phyloP scores from a whole-genome alignment of 73 alveolate species.

The Effrenium voratum region DNA sequence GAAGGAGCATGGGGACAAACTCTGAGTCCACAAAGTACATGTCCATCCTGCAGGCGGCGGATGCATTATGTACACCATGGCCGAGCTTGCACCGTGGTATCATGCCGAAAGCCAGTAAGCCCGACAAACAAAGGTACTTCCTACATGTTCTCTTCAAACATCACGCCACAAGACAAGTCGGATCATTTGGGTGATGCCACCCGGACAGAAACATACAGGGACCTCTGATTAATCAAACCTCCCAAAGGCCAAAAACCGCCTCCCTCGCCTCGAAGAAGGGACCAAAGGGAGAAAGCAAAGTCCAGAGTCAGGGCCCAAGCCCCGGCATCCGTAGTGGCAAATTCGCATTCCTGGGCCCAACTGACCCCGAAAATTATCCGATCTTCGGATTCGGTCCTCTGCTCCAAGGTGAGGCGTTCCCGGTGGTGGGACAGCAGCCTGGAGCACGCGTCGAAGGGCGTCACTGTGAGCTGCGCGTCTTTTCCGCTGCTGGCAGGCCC shows the following conservation, averaged over 20 bases:
- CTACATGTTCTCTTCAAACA: not conserved
- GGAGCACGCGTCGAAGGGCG: constrained; percentile 77
- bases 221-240: not conserved
- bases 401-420: constrained; percentile 38
- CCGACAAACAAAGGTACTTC: too few species aligned
- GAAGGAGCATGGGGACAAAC: not conserved
- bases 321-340: too few species aligned
- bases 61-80: too few species aligned
- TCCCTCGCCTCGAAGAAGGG: not conserved
- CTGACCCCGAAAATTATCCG: not conserved
- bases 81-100: too few species aligned
- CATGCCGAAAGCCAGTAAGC: too few species aligned
- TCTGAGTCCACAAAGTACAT: constrained; percentile 78
- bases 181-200: not conserved
- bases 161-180: not conserved
- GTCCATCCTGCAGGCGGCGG: too few species aligned
- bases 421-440: constrained; percentile 63
- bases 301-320: not conserved
- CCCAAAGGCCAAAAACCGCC: not conserved
- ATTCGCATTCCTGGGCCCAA: not conserved
- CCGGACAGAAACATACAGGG: not conserved
- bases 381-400: too few species aligned
- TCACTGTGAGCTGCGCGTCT: constrained; percentile 55
- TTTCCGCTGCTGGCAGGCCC: constrained; percentile 31
- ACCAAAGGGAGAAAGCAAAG: not conserved